Percentiles rank a stretch among this genome's conserved stretches.
Evolutionary conservation across 768 basidiomycete genomes (phyloP).

Genomic region (Tylopilus rubrobrunneus): DNA sequence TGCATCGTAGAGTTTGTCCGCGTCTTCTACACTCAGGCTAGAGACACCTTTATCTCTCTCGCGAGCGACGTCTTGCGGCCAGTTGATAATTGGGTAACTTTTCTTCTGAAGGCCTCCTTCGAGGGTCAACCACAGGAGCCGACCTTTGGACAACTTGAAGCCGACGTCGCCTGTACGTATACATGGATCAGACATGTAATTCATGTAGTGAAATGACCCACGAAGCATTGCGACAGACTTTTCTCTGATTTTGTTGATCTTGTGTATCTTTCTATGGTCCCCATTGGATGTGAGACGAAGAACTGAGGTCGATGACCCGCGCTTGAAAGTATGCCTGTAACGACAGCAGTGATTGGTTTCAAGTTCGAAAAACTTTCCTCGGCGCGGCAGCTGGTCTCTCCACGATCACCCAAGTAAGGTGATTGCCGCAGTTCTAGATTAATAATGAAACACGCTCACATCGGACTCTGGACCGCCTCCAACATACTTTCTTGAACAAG

Average conservation of each 20-base stretch:
- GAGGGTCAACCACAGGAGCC: neutral
- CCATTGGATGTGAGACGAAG: neutral
- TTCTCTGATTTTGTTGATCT: slow-evolving; percentile 3
- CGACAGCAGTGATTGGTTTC: neutral
- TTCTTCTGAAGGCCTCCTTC: neutral
- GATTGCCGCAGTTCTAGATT: too few relatives aligned
- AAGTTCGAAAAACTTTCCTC: too few relatives aligned
- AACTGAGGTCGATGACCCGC: neutral
- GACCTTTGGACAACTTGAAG: neutral
- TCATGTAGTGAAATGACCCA: neutral
- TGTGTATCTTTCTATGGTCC: neutral
- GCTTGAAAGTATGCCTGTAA: neutral
- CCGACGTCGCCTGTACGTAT: neutral
- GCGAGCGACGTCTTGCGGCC: neutral
- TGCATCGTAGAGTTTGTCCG: too few relatives aligned
- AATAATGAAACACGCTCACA: too few relatives aligned
- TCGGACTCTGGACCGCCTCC: too few relatives aligned
- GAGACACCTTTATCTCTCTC: too few relatives aligned
- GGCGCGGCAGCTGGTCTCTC: too few relatives aligned
- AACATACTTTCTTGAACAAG: too few relatives aligned
- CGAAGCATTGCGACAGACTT: slow-evolving; percentile 6
- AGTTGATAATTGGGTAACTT: neutral
- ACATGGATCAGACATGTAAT: too few relatives aligned
- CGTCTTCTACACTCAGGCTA: too few relatives aligned
- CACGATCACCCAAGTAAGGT: too few relatives aligned